A percentile compares a stretch with the other conserved stretches of the same genome.
phyloP scores from a whole-genome alignment of 768 basidiomycete species.

The Boletus sensibilis region DNA sequence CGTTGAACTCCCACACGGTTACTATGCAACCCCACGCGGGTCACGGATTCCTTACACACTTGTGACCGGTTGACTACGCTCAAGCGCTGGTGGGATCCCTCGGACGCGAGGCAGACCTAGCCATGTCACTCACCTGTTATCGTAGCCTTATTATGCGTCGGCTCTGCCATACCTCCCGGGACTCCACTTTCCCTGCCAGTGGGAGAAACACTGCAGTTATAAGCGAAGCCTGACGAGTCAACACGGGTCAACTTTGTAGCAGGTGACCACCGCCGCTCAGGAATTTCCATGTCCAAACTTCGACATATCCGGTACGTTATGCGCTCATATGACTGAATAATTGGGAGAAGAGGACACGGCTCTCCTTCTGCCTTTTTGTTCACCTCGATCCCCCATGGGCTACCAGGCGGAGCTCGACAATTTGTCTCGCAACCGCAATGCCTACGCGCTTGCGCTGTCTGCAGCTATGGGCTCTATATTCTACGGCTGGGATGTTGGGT shows the following conservation, averaged over 20 bases:
- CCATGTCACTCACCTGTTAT: too few species aligned
- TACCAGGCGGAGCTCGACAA: conserved; percentile 25
- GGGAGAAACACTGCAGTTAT: neutral
- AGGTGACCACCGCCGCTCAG: neutral
- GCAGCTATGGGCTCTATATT: conserved; percentile 50
- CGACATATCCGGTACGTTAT: neutral
- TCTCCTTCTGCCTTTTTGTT: neutral
- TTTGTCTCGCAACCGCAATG: conserved; percentile 39
- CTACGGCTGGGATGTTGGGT: conserved; percentile 49
- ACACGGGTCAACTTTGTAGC: neutral
- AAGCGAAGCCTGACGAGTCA: neutral
- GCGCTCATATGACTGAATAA: neutral
- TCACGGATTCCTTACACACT: too few species aligned
- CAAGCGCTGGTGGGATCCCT: too few species aligned
- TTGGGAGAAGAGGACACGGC: neutral
- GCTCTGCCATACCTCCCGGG: too few species aligned
- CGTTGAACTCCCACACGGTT: too few species aligned
- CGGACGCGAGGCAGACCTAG: too few species aligned
- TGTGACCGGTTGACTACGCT: too few species aligned
- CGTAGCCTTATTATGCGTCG: too few species aligned
- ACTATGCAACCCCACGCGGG: too few species aligned
- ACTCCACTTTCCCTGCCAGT: too few species aligned
- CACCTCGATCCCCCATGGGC: conserved; percentile 20
- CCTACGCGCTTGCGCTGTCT: conserved; percentile 44
- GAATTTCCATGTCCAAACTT: neutral